A percentile compares a stretch with the other conserved stretches of the same genome.
Evolutionary conservation across 2,329 filamentous ascomycete species (phyloP).

Genomic region (Sphaerulina vaccinii): DNA sequence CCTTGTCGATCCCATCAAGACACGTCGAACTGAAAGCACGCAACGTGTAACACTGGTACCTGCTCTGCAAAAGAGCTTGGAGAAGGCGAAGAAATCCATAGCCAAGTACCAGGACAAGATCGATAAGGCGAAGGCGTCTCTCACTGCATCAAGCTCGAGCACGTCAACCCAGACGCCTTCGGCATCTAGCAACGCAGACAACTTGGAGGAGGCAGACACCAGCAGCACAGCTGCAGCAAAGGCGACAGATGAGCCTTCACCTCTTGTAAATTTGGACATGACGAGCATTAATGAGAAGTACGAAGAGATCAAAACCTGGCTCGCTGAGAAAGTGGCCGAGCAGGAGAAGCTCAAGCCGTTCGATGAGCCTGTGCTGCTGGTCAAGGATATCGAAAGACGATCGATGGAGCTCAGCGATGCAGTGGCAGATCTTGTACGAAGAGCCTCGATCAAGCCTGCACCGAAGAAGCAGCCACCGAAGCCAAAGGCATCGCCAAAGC

Average conservation of each 20-base stretch:
- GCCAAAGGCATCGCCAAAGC: conserved; percentile 21
- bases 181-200: conserved; percentile 57
- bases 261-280: conserved; percentile 74
- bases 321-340: conserved; percentile 66
- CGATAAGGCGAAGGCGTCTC: conserved; percentile 53
- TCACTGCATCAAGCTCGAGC: conserved; percentile 44
- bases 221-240: conserved; percentile 40
- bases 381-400: conserved; percentile 69
- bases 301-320: conserved; percentile 67
- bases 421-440: conserved; percentile 68
- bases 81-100: conserved; percentile 69
- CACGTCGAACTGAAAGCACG: conserved; percentile 68
- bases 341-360: conserved; percentile 69
- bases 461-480: conserved; percentile 24
- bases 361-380: conserved; percentile 72
- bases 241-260: conserved; percentile 48
- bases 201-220: conserved; percentile 70
- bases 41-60: conserved; percentile 70
- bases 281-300: conserved; percentile 62
- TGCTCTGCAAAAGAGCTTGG: conserved; percentile 66
- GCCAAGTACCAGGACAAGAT: conserved; percentile 69
- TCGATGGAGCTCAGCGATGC: conserved; percentile 69
- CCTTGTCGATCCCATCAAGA: conserved; percentile 74
- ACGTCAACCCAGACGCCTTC: conserved; percentile 16
- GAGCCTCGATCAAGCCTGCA: conserved; percentile 13